These are phyloP conservation scores for Neoarthrinium moseri DNA, from an alignment of 2,329 filamentous ascomycete genomes.

Conservation along the genomic window DNA sequence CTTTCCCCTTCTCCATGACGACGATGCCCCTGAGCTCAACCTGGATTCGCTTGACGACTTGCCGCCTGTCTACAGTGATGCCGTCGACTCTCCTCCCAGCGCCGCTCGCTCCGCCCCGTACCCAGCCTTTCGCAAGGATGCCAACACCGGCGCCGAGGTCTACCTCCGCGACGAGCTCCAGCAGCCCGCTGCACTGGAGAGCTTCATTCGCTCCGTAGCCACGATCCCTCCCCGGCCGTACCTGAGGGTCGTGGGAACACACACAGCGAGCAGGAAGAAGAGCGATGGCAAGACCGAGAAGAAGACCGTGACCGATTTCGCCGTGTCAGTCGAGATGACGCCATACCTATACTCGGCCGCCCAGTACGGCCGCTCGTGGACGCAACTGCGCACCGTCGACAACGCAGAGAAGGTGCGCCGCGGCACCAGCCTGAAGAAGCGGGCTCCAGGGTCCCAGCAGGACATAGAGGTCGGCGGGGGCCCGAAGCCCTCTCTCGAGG, in stretches of 20 bases:
- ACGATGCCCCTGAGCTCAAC: conserved; percentile 24
- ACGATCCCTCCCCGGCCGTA: conserved; percentile 50
- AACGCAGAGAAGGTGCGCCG: conserved; percentile 62
- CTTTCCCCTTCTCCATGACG: conserved; percentile 16
- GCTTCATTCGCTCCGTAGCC: conserved; percentile 43
- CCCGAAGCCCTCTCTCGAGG: conserved; percentile 39
- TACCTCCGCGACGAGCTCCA: conserved; percentile 47
- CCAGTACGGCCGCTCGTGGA: conserved; percentile 37
- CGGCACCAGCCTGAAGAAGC: conserved; percentile 56
- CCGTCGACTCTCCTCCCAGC: conserved; percentile 6
- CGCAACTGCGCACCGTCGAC: conserved; percentile 48
- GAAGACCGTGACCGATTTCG: conserved; percentile 55
- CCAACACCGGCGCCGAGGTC: conserved; percentile 33
- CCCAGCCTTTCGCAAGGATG: conserved; percentile 23
- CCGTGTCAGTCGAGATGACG: conserved; percentile 57
- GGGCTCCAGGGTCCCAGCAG: conserved; percentile 32
- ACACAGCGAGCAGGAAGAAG: conserved; percentile 41
- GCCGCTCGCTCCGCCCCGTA: conserved; percentile 9
- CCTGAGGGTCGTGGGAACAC: conserved; percentile 52
- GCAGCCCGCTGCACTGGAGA: conserved; percentile 40
- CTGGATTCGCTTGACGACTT: conserved; percentile 24
- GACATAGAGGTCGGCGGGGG: conserved; percentile 41
- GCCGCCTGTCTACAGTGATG: conserved; percentile 27
- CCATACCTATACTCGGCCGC: conserved; percentile 53
- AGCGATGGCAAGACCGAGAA: conserved; percentile 45